Conservation (phyloP, 768 basidiomycete species). For the Lentinula sp. region DNA sequence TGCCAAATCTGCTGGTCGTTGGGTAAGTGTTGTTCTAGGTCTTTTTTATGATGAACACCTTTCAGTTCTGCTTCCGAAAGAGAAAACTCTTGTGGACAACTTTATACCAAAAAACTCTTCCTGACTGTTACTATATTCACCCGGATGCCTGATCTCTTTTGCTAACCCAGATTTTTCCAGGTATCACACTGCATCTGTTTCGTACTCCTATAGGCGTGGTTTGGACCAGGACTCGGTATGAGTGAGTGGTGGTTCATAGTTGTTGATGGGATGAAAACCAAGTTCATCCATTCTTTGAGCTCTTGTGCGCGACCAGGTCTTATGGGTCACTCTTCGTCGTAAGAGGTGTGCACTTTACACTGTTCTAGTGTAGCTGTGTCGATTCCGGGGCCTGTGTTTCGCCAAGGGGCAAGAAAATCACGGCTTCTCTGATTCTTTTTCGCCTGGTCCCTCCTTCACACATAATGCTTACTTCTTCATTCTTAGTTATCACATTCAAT, state of each 20-base stretch:
- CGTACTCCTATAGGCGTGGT: neutral
- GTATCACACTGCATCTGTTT: too few species aligned
- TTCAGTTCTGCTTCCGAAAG: conserved; percentile 86
- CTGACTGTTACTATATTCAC: conserved; percentile 32
- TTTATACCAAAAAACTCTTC: conserved; percentile 45
- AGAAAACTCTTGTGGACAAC: conserved; percentile 74
- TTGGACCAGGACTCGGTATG: neutral
- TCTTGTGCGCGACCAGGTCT: conserved; percentile 27
- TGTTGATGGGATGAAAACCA: conserved; percentile 50
- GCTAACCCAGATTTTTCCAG: neutral
- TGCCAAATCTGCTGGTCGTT: neutral
- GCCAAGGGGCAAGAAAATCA: conserved; percentile 48
- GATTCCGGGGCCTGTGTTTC: conserved; percentile 24
- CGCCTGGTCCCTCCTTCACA: neutral
- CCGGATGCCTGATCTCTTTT: neutral
- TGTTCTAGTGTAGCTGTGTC: conserved; percentile 46
- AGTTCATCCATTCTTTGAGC: conserved; percentile 88
- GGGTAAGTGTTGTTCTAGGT: conserved; percentile 17
- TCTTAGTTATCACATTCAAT: neutral
- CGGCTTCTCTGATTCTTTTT: conserved; percentile 54
- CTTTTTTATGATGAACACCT: conserved; percentile 38
- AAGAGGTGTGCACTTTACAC: conserved; percentile 27
- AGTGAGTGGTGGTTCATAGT: neutral
- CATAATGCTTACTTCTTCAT: neutral
- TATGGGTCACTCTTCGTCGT: conserved; percentile 25